phyloP scores from a whole-genome alignment of 192 early-diverging fungal genomes.

The Linnemannia schmuckeri region DNA sequence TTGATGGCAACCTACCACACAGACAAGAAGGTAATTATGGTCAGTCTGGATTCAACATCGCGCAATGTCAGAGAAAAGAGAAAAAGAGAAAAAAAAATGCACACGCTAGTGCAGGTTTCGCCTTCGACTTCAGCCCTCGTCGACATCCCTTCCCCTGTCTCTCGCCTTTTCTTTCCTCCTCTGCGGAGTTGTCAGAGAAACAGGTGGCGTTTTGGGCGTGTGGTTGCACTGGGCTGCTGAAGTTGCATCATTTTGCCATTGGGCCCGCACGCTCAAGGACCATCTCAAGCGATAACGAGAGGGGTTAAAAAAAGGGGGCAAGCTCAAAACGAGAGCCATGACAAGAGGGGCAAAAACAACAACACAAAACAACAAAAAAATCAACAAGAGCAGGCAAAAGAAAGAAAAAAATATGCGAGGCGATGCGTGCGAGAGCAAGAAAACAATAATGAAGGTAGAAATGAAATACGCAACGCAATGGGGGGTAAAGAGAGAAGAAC shows the following conservation, averaged over 20 bases:
- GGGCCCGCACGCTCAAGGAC: not conserved
- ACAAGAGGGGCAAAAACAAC: not conserved
- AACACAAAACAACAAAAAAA: constrained; percentile 10
- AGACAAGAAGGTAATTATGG: not conserved
- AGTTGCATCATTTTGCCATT: constrained; percentile 24
- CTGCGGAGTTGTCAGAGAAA: constrained; percentile 4
- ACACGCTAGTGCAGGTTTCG: not conserved
- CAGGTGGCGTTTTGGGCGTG: constrained; percentile 21
- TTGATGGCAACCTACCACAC: constrained; percentile 89
- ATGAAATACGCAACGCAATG: constrained; percentile 13
- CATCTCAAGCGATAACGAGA: not conserved
- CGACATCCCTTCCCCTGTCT: not conserved
- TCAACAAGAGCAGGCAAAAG: not conserved
- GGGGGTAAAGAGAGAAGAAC: constrained; percentile 6
- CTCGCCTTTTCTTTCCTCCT: not conserved
- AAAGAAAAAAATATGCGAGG: not conserved
- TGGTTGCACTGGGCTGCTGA: not conserved
- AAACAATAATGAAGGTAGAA: not conserved
- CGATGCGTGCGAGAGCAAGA: not conserved
- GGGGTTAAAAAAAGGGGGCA: constrained; percentile 27
- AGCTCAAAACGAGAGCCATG: constrained; percentile 35
- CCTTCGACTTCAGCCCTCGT: not conserved
- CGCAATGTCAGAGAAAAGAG: not conserved
- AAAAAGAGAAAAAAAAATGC: not conserved
- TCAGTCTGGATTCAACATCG: constrained; percentile 3